Evolutionary conservation across 2,329 filamentous ascomycete genomes (phyloP), one percentile per base, ranked within the genome.

Genomic region (Colletotrichum simmondsii): DNA sequence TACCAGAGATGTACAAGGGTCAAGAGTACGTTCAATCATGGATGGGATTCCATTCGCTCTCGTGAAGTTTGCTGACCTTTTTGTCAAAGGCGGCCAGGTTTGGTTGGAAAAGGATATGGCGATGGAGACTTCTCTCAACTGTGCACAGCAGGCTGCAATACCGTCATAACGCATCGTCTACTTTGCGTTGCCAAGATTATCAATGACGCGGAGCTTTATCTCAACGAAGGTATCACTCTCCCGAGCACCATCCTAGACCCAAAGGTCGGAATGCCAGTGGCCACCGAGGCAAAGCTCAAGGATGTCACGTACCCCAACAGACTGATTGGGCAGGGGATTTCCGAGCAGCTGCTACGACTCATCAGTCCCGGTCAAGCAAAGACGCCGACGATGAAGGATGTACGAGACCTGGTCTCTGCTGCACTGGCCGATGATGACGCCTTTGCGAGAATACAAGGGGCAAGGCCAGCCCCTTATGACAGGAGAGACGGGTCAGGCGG

Each of bases 231-330:
- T 16, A 78, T 82, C 1, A 90, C 92, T 0, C 90, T 95, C 85
- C 91, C 92, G 0, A 93, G 93, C 1, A 95, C 93, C 0, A 79
- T 94, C 5, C 84, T 94, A 8, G 84, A 89, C 10, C 78, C 86
- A 0, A 79, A 81, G 1, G 85, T 77, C 0, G 93, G 93, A 0
- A 80, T 83, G 19, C 89, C 91, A 0, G 78, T 83, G 2, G 66
- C 28, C 74, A 68, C 30, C 76, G 35, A 59, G 14, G 3, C 19
- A 79, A 4, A 76, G 76, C 59, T 72, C 79, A 8, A 83, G 85
- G 65, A 68, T 2, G 32, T 60, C 12, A 85, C 85, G 0, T 92
- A 92, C 74, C 90, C 90, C 0, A 92, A 92, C 75, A 83, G 86
- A 2, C 80, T 92, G 59, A 82, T 93, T n/a, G 81, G 82, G 22